Evolutionary conservation across 306 rosid species (phyloP).

Genomic region (Biancaea sappan): DNA sequence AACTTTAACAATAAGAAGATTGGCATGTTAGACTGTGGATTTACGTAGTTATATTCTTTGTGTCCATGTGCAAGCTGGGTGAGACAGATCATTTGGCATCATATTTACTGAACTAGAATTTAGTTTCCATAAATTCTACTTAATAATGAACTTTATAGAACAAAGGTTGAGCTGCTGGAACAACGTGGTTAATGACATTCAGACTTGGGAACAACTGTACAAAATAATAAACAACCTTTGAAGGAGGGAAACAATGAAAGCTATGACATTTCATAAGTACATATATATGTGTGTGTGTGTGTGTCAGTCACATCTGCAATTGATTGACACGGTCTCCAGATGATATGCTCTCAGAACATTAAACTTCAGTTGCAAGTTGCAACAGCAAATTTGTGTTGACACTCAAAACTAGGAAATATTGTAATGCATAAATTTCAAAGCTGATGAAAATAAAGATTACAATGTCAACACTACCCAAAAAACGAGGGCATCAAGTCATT

Average conservation of each 20-base stretch:
- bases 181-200: neutral
- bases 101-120: slow-evolving; percentile 1
- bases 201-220: neutral
- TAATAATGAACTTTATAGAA: neutral
- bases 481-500: slow-evolving; percentile 6
- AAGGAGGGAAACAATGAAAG: neutral
- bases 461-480: slow-evolving; percentile 13
- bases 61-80: neutral
- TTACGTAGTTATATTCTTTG: neutral
- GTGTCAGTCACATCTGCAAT: neutral
- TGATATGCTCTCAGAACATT: neutral
- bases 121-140: slow-evolving; percentile 7
- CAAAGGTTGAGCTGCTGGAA: slow-evolving; percentile 17
- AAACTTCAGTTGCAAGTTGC: slow-evolving; percentile 2
- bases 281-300: neutral
- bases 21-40: neutral
- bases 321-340: slow-evolving; percentile 5
- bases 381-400: slow-evolving; percentile 6
- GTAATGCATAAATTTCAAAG: slow-evolving; percentile 14
- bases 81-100: slow-evolving; percentile 19
- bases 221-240: neutral
- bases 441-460: slow-evolving; percentile 7
- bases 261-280: neutral
- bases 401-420: slow-evolving; percentile 14
- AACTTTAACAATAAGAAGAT: slow-evolving; percentile 30